phyloP scores from a whole-genome alignment of 371 early-diverging fungal species.

The Mortierella sp. region DNA sequence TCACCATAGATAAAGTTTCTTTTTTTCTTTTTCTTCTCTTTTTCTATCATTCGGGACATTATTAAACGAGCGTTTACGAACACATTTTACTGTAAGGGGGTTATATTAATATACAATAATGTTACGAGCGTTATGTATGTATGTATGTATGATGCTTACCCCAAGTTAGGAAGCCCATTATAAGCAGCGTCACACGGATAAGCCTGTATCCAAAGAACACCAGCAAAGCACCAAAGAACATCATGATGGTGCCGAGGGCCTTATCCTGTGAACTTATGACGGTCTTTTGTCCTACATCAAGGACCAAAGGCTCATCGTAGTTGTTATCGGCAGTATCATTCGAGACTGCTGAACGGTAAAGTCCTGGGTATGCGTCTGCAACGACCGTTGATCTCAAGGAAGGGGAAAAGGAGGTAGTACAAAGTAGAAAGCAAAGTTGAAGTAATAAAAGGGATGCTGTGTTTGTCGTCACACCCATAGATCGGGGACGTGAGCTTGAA shows the following conservation, averaged over 20 bases:
- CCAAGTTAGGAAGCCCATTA: constrained; percentile 52
- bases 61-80: background rate
- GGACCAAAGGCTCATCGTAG: constrained; percentile 8
- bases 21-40: no score
- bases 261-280: constrained; percentile 24
- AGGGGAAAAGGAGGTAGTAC: background rate
- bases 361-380: constrained; percentile 14
- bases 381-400: background rate
- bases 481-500: background rate
- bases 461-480: background rate
- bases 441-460: background rate
- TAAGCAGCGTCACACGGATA: constrained; percentile 49
- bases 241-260: constrained; percentile 37
- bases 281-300: constrained; percentile 45
- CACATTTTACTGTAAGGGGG: no score
- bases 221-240: constrained; percentile 38
- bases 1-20: background rate
- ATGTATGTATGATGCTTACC: constrained; percentile 34
- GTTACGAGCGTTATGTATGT: background rate
- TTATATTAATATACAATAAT: background rate
- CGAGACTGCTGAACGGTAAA: background rate
- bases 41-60: background rate
- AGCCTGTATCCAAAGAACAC: constrained; percentile 57
- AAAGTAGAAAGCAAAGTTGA: background rate
- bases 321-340: constrained; percentile 9